Evolutionary conservation across 306 rosid species (phyloP).

Genomic region (Sicyos edulis): DNA sequence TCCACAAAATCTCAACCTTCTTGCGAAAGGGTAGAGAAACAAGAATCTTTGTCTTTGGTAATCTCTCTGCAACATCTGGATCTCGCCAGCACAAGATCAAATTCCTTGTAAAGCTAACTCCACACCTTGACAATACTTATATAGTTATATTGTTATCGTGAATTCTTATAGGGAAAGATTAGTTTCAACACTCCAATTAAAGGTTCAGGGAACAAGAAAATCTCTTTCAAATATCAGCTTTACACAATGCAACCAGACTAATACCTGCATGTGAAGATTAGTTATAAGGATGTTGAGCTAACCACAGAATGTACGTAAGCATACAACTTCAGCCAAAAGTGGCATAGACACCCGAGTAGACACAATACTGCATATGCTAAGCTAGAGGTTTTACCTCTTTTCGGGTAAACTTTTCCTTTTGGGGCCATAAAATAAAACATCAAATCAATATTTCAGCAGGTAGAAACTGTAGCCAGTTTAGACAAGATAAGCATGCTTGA

Average conservation of each 20-base stretch:
- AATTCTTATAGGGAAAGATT: too few relatives aligned
- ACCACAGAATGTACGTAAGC: not conserved
- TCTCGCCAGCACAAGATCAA: too few relatives aligned
- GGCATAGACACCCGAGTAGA: not conserved
- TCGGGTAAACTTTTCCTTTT: not conserved
- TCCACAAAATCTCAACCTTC: too few relatives aligned
- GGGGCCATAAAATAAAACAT: not conserved
- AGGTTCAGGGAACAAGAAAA: not conserved
- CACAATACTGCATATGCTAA: not conserved
- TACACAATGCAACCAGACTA: not conserved
- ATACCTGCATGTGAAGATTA: not conserved
- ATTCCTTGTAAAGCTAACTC: too few relatives aligned
- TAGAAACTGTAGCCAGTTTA: not conserved
- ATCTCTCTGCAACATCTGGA: too few relatives aligned
- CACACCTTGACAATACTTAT: too few relatives aligned
- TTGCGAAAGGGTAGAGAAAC: too few relatives aligned
- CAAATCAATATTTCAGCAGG: slow-evolving; percentile 6
- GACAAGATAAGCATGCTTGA: not conserved
- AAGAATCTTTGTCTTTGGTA: too few relatives aligned
- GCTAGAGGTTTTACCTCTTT: slow-evolving; percentile 4
- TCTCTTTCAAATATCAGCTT: not conserved
- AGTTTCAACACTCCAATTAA: too few relatives aligned
- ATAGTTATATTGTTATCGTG: too few relatives aligned
- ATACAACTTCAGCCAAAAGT: slow-evolving; percentile 7
- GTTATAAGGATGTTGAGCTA: not conserved